Percentiles rank a stretch among this genome's conserved stretches.
These are phyloP conservation scores for Neofusicoccum sp. DNA, from an alignment of 2,329 filamentous ascomycete genomes.

Conservation along the genomic window DNA sequence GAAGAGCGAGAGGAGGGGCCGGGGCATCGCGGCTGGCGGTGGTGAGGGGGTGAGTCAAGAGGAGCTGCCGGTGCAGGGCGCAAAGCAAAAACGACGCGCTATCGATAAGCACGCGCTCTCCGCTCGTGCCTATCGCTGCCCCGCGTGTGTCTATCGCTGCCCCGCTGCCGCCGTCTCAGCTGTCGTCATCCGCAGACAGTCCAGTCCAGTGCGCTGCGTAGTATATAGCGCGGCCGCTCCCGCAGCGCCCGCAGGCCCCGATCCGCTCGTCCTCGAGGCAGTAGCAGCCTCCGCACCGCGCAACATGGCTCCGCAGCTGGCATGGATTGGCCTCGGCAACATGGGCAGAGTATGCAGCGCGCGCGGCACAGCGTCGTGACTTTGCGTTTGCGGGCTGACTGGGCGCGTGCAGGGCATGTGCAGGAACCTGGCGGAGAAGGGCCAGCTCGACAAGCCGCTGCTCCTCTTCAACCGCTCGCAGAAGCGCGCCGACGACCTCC, in stretches of 20 bases:
- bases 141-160: too few relatives aligned
- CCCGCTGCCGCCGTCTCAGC: too few relatives aligned
- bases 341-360: slow-evolving; percentile 68
- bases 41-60: slow-evolving; percentile 14
- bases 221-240: too few relatives aligned
- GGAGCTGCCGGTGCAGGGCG: not conserved
- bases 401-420: slow-evolving; percentile 66
- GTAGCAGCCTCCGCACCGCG: not conserved
- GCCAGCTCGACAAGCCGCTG: slow-evolving; percentile 66
- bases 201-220: too few relatives aligned
- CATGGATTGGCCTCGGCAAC: slow-evolving; percentile 83
- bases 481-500: slow-evolving; percentile 63
- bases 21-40: not conserved
- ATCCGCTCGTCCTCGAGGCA: not conserved
- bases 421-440: slow-evolving; percentile 80
- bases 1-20: slow-evolving; percentile 13
- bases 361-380: not conserved
- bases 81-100: slow-evolving; percentile 8
- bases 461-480: slow-evolving; percentile 78
- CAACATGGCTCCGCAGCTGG: slow-evolving; percentile 53
- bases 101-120: slow-evolving; percentile 10
- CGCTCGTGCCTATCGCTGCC: too few relatives aligned
- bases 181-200: too few relatives aligned
- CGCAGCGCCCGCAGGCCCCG: not conserved
- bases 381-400: not conserved